Evolutionary conservation across 345 rosid genomes (phyloP).

Genomic region (Brassica carinata): DNA sequence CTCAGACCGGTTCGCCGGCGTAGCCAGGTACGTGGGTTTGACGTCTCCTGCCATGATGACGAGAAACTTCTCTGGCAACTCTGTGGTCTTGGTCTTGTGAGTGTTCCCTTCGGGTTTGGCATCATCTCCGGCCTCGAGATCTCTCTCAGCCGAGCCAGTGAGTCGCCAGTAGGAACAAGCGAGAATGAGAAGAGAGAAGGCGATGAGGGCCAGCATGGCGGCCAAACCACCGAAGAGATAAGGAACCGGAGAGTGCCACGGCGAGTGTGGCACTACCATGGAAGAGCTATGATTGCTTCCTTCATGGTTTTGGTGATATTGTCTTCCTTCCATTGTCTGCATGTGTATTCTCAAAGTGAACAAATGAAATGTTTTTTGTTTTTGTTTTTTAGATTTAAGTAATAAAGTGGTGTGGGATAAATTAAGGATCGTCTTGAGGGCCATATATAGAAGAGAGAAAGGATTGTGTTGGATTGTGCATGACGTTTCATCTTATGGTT

Average conservation of each 20-base stretch:
- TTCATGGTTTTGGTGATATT: slow-evolving; percentile 21
- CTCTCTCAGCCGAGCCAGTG: slow-evolving; percentile 49
- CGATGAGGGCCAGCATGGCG: slow-evolving; percentile 83
- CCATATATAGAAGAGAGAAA: slow-evolving; percentile 23
- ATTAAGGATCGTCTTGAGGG: slow-evolving; percentile 3
- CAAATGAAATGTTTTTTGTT: not conserved
- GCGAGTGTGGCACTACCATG: slow-evolving; percentile 48
- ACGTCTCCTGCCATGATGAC: slow-evolving; percentile 85
- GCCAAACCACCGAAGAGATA: slow-evolving; percentile 92
- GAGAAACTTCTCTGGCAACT: slow-evolving; percentile 63
- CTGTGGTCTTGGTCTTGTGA: slow-evolving; percentile 8
- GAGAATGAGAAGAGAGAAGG: slow-evolving; percentile 75
- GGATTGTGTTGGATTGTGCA: slow-evolving; percentile 7
- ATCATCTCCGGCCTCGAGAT: slow-evolving; percentile 66
- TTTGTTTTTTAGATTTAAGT: not conserved
- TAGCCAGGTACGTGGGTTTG: slow-evolving; percentile 78
- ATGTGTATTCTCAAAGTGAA: not conserved
- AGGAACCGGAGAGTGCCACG: slow-evolving; percentile 94
- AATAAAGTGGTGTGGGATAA: not conserved
- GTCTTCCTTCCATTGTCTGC: slow-evolving; percentile 51
- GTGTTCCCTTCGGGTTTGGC: slow-evolving; percentile 28
- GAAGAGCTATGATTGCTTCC: slow-evolving; percentile 24
- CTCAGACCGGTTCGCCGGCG: slow-evolving; percentile 47
- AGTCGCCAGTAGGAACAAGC: slow-evolving; percentile 89
- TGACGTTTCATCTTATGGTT: slow-evolving; percentile 3